A percentile compares a stretch with the other conserved stretches of the same genome.
Conservation (phyloP, 257 asterid genomes). For the Lavandula angustifolia region DNA sequence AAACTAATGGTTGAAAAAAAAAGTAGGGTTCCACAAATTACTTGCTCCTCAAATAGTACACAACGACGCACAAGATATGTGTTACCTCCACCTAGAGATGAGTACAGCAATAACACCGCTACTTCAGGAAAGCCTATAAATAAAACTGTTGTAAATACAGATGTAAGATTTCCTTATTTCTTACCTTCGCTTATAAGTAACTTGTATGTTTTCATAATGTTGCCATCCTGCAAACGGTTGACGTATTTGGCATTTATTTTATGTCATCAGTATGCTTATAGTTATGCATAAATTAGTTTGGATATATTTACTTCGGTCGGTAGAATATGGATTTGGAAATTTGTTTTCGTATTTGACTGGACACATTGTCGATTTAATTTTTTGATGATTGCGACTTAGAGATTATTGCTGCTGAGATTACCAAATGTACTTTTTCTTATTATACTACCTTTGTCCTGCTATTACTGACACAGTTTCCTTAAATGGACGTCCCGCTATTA, state of each 20-base stretch:
- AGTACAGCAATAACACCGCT: slow-evolving; percentile 56
- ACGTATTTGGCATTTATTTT: slow-evolving; percentile 4
- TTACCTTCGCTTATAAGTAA: slow-evolving; percentile 15
- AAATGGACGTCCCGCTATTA: too few species aligned
- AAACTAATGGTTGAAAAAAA: slow-evolving; percentile 51
- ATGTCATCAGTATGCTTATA: slow-evolving; percentile 18
- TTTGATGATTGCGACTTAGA: slow-evolving; percentile 9
- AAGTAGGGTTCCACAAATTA: slow-evolving; percentile 80
- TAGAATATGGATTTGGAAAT: slow-evolving; percentile 15
- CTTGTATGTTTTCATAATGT: slow-evolving; percentile 13
- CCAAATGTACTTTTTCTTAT: not conserved
- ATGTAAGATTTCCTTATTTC: slow-evolving; percentile 56
- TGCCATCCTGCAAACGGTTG: slow-evolving; percentile 3
- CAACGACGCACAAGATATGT: slow-evolving; percentile 76
- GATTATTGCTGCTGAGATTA: too few species aligned
- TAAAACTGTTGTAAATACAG: slow-evolving; percentile 60
- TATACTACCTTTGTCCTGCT: too few species aligned
- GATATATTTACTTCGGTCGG: slow-evolving; percentile 7
- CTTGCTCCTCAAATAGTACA: slow-evolving; percentile 58
- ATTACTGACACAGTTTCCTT: too few species aligned
- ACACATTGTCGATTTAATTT: not conserved
- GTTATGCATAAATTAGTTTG: slow-evolving; percentile 10
- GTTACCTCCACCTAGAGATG: slow-evolving; percentile 90
- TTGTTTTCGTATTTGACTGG: slow-evolving; percentile 1
- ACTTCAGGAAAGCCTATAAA: slow-evolving; percentile 58